Conservation (phyloP, 192 early-diverging fungal genomes). For the Entomortierella lignicola region DNA sequence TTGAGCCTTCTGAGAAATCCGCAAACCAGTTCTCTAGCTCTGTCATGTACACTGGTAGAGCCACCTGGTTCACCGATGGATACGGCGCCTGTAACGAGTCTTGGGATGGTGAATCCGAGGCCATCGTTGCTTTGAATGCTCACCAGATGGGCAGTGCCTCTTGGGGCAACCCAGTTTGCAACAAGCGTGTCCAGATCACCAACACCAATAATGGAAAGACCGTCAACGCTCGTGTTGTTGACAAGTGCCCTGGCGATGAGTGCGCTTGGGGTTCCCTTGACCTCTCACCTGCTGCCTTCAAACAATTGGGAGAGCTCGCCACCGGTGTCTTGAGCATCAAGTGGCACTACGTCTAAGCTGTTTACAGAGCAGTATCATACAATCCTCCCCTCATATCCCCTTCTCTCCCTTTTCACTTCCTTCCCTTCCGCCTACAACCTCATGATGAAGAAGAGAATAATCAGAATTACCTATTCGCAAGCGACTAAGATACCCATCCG, state of each 20-base stretch:
- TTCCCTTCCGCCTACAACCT: neutral
- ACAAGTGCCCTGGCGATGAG: constrained; percentile 57
- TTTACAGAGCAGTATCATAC: neutral
- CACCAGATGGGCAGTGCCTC: constrained; percentile 51
- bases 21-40: constrained; percentile 5
- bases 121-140: constrained; percentile 55
- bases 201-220: constrained; percentile 35
- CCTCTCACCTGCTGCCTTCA: constrained; percentile 52
- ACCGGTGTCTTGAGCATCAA: constrained; percentile 52
- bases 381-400: no score
- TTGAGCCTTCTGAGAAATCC: neutral
- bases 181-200: constrained; percentile 28
- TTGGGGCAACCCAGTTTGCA: constrained; percentile 50
- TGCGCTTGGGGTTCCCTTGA: constrained; percentile 49
- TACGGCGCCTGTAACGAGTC: constrained; percentile 45
- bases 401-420: no score
- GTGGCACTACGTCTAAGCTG: constrained; percentile 42
- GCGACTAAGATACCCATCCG: neutral
- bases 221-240: constrained; percentile 53
- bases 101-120: constrained; percentile 38
- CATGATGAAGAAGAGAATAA: no score
- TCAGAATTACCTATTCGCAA: neutral
- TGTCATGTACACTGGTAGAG: constrained; percentile 31
- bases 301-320: constrained; percentile 29
- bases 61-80: constrained; percentile 54